Conservation (phyloP, 2,329 filamentous ascomycete species). For the Fusarium humuli region DNA sequence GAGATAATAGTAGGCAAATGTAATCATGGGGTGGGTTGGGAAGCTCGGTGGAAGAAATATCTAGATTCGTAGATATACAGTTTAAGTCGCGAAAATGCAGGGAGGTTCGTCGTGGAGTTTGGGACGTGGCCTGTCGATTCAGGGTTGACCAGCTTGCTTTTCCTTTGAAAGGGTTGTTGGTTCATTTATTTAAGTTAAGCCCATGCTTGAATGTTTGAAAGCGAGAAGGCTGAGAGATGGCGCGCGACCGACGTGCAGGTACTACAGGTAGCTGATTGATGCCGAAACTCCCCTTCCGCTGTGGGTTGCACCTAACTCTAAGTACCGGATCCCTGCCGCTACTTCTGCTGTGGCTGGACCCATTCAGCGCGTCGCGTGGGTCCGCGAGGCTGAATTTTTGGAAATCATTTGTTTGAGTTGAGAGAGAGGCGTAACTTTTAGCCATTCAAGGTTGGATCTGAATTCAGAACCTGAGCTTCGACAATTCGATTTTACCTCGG, state of each 20-base stretch:
- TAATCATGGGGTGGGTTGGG: slow-evolving; percentile 18
- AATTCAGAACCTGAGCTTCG: slow-evolving; percentile 26
- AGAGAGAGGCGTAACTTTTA: slow-evolving; percentile 38
- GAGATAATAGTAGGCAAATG: slow-evolving; percentile 13
- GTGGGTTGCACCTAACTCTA: background rate
- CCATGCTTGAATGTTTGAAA: slow-evolving; percentile 15
- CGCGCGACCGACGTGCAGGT: slow-evolving; percentile 17
- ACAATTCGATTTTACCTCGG: slow-evolving; percentile 16
- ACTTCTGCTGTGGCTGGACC: slow-evolving; percentile 35
- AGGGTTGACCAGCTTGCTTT: background rate
- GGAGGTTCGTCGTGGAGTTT: background rate
- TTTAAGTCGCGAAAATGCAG: background rate
- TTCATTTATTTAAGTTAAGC: slow-evolving; percentile 5
- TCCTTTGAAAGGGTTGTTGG: slow-evolving; percentile 2
- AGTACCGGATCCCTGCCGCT: slow-evolving; percentile 27
- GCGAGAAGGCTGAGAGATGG: slow-evolving; percentile 42
- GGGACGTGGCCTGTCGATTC: background rate
- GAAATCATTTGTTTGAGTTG: slow-evolving; percentile 26
- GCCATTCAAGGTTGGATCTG: slow-evolving; percentile 30
- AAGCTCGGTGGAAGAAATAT: background rate
- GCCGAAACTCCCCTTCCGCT: background rate
- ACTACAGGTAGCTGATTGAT: slow-evolving; percentile 9
- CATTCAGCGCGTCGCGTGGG: slow-evolving; percentile 42
- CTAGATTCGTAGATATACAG: background rate
- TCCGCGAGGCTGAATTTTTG: slow-evolving; percentile 54